Conservation (phyloP, 2,329 filamentous ascomycete species). For the Thermochaetoides dissita region DNA sequence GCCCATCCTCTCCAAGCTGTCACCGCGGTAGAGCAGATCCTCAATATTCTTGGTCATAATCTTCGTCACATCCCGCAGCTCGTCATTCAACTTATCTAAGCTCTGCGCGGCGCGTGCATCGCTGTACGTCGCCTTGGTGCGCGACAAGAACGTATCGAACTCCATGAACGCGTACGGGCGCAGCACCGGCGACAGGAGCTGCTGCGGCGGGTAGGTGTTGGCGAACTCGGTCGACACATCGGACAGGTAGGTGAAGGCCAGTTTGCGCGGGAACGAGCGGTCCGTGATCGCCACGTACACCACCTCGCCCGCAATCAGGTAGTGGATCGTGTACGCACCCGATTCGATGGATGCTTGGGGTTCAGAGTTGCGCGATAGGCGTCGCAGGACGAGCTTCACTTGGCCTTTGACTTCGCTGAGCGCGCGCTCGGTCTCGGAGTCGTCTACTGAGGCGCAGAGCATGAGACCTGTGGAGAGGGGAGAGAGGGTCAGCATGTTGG, state of each 20-base stretch:
- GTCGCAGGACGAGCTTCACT: conserved; percentile 77
- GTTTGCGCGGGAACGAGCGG: conserved; percentile 86
- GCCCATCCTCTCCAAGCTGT: conserved; percentile 91
- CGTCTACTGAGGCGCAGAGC: conserved; percentile 87
- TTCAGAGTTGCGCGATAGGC: conserved; percentile 77
- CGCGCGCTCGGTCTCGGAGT: conserved; percentile 61
- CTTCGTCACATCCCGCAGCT: conserved; percentile 93
- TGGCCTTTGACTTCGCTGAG: conserved; percentile 82
- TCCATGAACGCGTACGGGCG: conserved; percentile 95
- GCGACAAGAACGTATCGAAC: conserved; percentile 92
- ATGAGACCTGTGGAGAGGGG: conserved; percentile 55
- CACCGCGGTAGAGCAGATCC: conserved; percentile 86
- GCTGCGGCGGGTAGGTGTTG: conserved; percentile 60
- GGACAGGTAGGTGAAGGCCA: conserved; percentile 94
- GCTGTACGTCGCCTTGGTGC: conserved; percentile 86
- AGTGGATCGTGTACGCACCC: conserved; percentile 73
- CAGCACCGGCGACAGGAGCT: conserved; percentile 60
- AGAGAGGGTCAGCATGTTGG: background rate
- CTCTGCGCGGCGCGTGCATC: conserved; percentile 85
- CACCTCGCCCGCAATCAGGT: conserved; percentile 64
- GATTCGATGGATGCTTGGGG: conserved; percentile 86
- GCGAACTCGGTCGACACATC: conserved; percentile 86
- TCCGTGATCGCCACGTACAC: conserved; percentile 93
- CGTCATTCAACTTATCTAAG: conserved; percentile 88
- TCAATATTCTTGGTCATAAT: conserved; percentile 99